Conservation (phyloP, 2,329 filamentous ascomycete genomes). For the Macroventuria anomochaeta region DNA sequence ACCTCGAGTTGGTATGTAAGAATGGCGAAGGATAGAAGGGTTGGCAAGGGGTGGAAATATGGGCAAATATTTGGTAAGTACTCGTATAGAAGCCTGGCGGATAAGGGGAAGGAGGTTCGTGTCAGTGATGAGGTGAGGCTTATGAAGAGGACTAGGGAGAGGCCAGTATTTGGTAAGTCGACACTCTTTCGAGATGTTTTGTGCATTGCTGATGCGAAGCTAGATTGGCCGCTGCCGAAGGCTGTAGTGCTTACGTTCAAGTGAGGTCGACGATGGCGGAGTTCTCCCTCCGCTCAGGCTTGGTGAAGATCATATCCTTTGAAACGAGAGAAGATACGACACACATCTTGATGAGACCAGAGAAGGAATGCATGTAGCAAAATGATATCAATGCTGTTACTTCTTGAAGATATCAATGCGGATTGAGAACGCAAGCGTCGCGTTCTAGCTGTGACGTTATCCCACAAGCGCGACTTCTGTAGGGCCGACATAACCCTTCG, state of each 20-base stretch:
- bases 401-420: too few relatives aligned
- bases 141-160: background rate
- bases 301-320: too few relatives aligned
- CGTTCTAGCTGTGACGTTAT: too few relatives aligned
- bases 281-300: too few relatives aligned
- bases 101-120: background rate
- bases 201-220: background rate
- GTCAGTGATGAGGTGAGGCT: background rate
- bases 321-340: too few relatives aligned
- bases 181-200: background rate
- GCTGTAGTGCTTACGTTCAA: background rate
- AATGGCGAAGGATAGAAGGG: constrained; percentile 73
- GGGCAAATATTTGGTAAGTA: constrained; percentile 2
- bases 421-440: too few relatives aligned
- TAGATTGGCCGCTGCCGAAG: background rate
- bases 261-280: background rate
- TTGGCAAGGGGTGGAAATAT: too few relatives aligned
- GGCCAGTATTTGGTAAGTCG: background rate
- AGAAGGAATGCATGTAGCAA: too few relatives aligned
- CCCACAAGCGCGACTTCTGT: too few relatives aligned
- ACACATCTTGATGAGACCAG: too few relatives aligned
- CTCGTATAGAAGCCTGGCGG: background rate
- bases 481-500: too few relatives aligned
- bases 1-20: constrained; percentile 69
- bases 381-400: too few relatives aligned